These are phyloP conservation scores for Cyclotella sp. DNA, from an alignment of 108 stramenopile genomes.

Conservation along the genomic window DNA sequence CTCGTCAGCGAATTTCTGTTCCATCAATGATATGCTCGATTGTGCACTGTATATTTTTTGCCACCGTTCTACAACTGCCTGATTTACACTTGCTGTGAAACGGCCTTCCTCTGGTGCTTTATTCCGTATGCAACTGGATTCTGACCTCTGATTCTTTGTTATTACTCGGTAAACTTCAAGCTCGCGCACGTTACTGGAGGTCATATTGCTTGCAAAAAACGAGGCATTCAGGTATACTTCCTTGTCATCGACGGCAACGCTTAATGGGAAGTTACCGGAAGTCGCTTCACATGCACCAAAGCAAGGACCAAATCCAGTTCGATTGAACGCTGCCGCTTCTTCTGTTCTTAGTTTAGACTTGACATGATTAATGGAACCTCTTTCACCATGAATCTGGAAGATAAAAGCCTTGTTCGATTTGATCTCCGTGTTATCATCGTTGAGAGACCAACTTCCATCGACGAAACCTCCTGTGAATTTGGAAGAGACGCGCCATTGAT, in stretches of 20 bases:
- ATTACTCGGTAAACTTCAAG: constrained; percentile 5
- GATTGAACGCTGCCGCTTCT: constrained; percentile 10
- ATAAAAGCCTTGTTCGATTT: constrained; percentile 1
- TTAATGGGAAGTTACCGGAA: neutral
- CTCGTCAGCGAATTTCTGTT: constrained; percentile 41
- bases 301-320: constrained; percentile 7
- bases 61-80: constrained; percentile 27
- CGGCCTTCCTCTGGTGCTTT: constrained; percentile 14
- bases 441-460: constrained; percentile 1
- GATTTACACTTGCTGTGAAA: constrained; percentile 33
- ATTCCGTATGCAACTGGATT: neutral
- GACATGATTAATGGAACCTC: neutral
- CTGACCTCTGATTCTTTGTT: neutral
- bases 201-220: constrained; percentile 10
- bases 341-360: constrained; percentile 2
- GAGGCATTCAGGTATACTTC: constrained; percentile 10
- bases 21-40: constrained; percentile 17
- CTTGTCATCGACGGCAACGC: constrained; percentile 5
- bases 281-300: constrained; percentile 15
- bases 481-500: neutral
- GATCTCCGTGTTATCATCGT: constrained; percentile 2
- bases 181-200: constrained; percentile 11
- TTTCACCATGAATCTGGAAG: neutral
- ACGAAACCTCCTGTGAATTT: neutral
- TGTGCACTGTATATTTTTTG: constrained; percentile 12